Evolutionary conservation across 176 grass and related monocot genomes (phyloP).

Genomic region (Carex scoparia): DNA sequence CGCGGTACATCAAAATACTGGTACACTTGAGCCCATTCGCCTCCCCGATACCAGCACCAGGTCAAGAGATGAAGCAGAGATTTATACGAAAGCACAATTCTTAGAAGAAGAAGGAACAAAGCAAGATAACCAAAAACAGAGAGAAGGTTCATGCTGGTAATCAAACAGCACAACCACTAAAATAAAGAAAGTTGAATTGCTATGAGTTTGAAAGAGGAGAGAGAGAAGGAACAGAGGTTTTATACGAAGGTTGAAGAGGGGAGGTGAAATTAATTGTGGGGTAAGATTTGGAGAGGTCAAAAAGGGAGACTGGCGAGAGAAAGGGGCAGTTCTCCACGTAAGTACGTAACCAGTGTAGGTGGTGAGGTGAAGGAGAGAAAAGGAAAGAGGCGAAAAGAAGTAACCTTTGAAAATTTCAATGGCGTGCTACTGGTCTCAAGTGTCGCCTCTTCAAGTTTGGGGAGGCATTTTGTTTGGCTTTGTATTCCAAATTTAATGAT

Average conservation of each 20-base stretch:
- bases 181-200: neutral
- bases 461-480: neutral
- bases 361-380: neutral
- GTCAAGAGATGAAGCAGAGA: constrained; percentile 43
- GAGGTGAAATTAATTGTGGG: neutral
- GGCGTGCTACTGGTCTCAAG: constrained; percentile 5
- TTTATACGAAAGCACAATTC: constrained; percentile 58
- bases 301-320: neutral
- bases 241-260: neutral
- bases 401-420: neutral
- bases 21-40: constrained; percentile 77
- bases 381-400: neutral
- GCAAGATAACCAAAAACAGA: neutral
- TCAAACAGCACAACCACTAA: neutral
- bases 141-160: constrained; percentile 5
- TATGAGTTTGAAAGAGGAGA: neutral
- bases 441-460: neutral
- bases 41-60: constrained; percentile 57
- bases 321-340: neutral
- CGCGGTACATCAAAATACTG: constrained; percentile 88
- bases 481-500: neutral
- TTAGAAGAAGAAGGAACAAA: constrained; percentile 1
- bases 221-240: neutral
- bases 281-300: neutral
- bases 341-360: neutral